Percentiles rank a stretch among this genome's conserved stretches.
These are phyloP conservation scores for Hypoxylon cercidicola DNA, from an alignment of 495 filamentous ascomycete genomes.

Conservation along the genomic window DNA sequence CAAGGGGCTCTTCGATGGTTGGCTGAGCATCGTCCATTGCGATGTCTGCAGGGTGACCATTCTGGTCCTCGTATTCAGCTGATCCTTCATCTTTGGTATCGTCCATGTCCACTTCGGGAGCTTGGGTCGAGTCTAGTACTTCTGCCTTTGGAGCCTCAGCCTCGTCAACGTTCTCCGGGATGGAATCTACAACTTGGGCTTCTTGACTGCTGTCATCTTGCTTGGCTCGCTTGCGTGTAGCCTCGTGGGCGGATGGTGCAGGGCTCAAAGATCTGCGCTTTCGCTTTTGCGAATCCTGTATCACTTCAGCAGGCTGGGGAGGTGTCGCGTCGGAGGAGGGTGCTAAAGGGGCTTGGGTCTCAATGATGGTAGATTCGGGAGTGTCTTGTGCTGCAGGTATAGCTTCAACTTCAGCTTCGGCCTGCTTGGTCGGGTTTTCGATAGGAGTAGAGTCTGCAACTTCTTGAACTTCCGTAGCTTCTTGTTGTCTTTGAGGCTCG, in stretches of 20 bases:
- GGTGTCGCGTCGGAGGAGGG: slow-evolving; percentile 29
- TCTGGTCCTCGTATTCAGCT: slow-evolving; percentile 16
- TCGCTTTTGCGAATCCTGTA: slow-evolving; percentile 73
- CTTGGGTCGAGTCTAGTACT: slow-evolving; percentile 4
- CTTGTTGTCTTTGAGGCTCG: slow-evolving; percentile 30
- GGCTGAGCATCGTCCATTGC: slow-evolving; percentile 43
- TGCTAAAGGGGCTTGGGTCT: slow-evolving; percentile 21
- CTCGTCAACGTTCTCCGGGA: slow-evolving; percentile 11
- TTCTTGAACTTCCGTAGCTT: background rate
- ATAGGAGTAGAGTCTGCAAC: slow-evolving; percentile 34
- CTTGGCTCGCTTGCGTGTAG: slow-evolving; percentile 54
- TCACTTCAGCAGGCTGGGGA: slow-evolving; percentile 48
- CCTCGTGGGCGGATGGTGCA: slow-evolving; percentile 61
- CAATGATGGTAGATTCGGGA: slow-evolving; percentile 16
- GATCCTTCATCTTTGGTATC: slow-evolving; percentile 9
- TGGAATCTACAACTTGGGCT: slow-evolving; percentile 1
- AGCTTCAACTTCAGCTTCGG: slow-evolving; percentile 28
- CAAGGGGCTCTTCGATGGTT: slow-evolving; percentile 15
- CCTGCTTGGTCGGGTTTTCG: slow-evolving; percentile 24
- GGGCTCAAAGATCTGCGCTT: slow-evolving; percentile 80
- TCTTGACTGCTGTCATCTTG: slow-evolving; percentile 39
- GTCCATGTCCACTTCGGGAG: slow-evolving; percentile 29
- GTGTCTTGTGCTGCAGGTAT: slow-evolving; percentile 10
- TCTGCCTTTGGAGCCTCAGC: slow-evolving; percentile 5
- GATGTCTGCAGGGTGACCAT: slow-evolving; percentile 31